A percentile compares a stretch with the other conserved stretches of the same genome.
Evolutionary conservation across 2,329 filamentous ascomycete genomes (phyloP).

Genomic region (Colletotrichum sublineola): DNA sequence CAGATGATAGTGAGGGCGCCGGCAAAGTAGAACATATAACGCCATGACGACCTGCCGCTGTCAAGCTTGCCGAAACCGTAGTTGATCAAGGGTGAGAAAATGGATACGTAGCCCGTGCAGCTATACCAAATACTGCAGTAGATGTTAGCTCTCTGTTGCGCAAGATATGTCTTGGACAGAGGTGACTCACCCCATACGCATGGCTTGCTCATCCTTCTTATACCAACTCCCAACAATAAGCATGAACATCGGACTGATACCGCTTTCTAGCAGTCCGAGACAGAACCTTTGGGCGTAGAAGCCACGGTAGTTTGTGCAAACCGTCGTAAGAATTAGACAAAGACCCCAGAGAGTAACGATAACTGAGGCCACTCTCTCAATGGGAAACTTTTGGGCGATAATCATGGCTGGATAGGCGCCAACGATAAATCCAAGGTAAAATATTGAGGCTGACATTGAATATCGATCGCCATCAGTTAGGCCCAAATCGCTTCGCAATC

Average conservation of each 20-base stretch:
- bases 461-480: slow-evolving; percentile 46
- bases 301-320: slow-evolving; percentile 33
- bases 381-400: slow-evolving; percentile 48
- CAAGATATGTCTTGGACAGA: too few relatives aligned
- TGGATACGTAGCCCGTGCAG: slow-evolving; percentile 53
- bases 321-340: not conserved
- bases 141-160: not conserved
- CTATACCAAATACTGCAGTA: slow-evolving; percentile 53
- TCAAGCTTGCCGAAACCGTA: slow-evolving; percentile 51
- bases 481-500: not conserved
- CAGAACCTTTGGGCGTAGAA: slow-evolving; percentile 54
- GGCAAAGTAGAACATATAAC: not conserved
- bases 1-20: not conserved
- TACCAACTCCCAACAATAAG: slow-evolving; percentile 56
- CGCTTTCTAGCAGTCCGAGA: slow-evolving; percentile 53
- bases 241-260: slow-evolving; percentile 53
- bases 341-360: not conserved
- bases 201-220: slow-evolving; percentile 53
- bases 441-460: slow-evolving; percentile 50
- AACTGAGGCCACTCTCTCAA: slow-evolving; percentile 45
- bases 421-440: slow-evolving; percentile 51
- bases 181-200: slow-evolving; percentile 43
- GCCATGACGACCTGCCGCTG: slow-evolving; percentile 39
- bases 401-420: slow-evolving; percentile 51
- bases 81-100: slow-evolving; percentile 52